A percentile compares a stretch with the other conserved stretches of the same genome.
phyloP scores from a whole-genome alignment of 495 filamentous ascomycete species.

The Diplogelasinospora grovesii region DNA sequence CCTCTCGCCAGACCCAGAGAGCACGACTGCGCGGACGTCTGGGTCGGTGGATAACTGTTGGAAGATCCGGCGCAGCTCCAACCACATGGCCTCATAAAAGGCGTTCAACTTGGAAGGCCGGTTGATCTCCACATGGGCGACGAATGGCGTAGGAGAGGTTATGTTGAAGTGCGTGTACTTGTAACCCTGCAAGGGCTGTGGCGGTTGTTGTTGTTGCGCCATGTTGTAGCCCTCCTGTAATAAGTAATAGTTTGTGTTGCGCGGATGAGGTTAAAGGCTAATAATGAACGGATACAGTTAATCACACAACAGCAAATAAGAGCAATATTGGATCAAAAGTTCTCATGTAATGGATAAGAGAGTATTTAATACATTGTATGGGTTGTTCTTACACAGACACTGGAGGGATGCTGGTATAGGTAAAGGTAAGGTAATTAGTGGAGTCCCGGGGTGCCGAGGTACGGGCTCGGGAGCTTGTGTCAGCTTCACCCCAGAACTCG shows the following conservation, averaged over 20 bases:
- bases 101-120: constrained; percentile 85
- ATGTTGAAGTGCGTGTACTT: constrained; percentile 70
- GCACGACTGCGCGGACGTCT: constrained; percentile 67
- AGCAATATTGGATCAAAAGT: too few species aligned
- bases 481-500: too few species aligned
- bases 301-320: too few species aligned
- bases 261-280: too few species aligned
- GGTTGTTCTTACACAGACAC: too few species aligned
- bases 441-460: too few species aligned
- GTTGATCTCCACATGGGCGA: constrained; percentile 92
- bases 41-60: constrained; percentile 63
- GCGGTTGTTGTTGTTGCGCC: constrained; percentile 14
- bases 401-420: too few species aligned
- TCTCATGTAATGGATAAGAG: too few species aligned
- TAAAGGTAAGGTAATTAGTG: too few species aligned
- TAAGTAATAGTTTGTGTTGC: neutral
- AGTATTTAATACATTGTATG: too few species aligned
- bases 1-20: constrained; percentile 74
- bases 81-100: constrained; percentile 87
- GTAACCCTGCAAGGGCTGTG: constrained; percentile 20
- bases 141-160: constrained; percentile 60
- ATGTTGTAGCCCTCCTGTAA: constrained; percentile 10
- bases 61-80: constrained; percentile 71
- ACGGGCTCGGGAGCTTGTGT: too few species aligned
- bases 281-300: too few species aligned